Evolutionary conservation across 208 protist species (phyloP), one percentile per base, ranked within the genome.

Genomic region (Porcisia hertigi): DNA sequence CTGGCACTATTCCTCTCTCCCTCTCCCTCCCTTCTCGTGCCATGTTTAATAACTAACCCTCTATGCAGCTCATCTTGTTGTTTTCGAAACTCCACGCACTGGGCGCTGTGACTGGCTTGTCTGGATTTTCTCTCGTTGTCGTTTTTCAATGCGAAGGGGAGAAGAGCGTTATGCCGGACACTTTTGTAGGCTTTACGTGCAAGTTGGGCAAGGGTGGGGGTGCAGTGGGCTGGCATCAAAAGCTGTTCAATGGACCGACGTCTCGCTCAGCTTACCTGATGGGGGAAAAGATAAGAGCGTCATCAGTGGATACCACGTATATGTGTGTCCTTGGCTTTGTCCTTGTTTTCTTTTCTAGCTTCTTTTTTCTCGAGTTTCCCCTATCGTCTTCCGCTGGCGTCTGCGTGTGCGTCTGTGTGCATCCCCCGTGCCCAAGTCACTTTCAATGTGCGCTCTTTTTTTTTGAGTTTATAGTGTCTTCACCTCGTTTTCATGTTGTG

Each of bases 391-490:
- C 25, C 1, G 7, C 3, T 62, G 11, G 9, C 36, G 25, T 75
- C 11, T 76, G 71, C 73, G 71, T 57, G 49, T 73, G 71, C 30
- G 30, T 30, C 30, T 77, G 59, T 75, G 8, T 11, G 62, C 45
- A 8, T 52, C 16, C 62, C 62, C 45, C 45, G 62, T n/a, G 39
- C 39, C 36, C 43, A 39, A 57, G 25, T 81, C 25, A 23, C 62
- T 52, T 39, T 69, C 18, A 45, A 18, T 58, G 25, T 1, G 25
- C 70, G 6, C 25, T 53, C n/a, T 58, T 60, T 64, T 7, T 71
- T 36, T 74, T 69, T 62, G 20, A 80, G 81, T 79, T 72, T 57
- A 76, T 77, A 25, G n/a, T 39, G 65, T 52, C 20, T 36, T 5
- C 20, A 14, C 11, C 23, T 30, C 11, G 34, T 71, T 25, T 70